Evolutionary conservation across 306 rosid genomes (phyloP).

Genomic region (Rubus parviflorus): DNA sequence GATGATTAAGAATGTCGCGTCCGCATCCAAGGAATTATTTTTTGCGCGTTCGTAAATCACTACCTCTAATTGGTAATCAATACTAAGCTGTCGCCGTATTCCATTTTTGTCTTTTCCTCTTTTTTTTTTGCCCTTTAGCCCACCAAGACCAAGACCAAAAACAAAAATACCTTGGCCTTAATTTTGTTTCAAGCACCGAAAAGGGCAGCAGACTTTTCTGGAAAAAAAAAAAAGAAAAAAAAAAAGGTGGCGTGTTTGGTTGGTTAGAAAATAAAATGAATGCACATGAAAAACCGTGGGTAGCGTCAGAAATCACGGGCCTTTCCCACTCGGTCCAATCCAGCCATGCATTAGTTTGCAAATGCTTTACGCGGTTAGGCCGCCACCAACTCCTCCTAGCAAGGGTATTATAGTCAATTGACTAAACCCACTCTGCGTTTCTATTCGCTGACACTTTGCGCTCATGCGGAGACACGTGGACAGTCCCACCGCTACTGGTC

Average conservation of each 20-base stretch:
- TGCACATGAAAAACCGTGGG: constrained; percentile 55
- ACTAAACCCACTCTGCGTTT: fast-evolving
- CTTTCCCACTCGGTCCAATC: constrained; percentile 19
- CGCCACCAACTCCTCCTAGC: not conserved
- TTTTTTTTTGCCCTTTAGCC: not conserved
- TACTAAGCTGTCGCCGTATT: not conserved
- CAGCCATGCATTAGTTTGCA: constrained; percentile 25
- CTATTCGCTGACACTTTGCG: not conserved
- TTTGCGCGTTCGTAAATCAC: constrained; percentile 2
- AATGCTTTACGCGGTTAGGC: constrained; percentile 30
- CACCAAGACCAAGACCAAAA: too few species aligned
- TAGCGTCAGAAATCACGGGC: constrained; percentile 62
- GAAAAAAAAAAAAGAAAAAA: not conserved
- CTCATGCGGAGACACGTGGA: not conserved
- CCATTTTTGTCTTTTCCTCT: not conserved
- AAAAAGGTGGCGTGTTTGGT: constrained; percentile 24
- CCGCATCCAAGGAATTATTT: not conserved
- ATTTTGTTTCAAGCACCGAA: not conserved
- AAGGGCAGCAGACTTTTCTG: not conserved
- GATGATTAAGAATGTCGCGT: not conserved
- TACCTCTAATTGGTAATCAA: not conserved
- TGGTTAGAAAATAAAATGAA: constrained; percentile 1
- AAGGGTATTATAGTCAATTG: not conserved
- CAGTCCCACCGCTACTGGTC: not conserved
- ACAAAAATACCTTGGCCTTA: not conserved